phyloP scores from a whole-genome alignment of 306 rosid genomes.

The Macrotyloma uniflorum region DNA sequence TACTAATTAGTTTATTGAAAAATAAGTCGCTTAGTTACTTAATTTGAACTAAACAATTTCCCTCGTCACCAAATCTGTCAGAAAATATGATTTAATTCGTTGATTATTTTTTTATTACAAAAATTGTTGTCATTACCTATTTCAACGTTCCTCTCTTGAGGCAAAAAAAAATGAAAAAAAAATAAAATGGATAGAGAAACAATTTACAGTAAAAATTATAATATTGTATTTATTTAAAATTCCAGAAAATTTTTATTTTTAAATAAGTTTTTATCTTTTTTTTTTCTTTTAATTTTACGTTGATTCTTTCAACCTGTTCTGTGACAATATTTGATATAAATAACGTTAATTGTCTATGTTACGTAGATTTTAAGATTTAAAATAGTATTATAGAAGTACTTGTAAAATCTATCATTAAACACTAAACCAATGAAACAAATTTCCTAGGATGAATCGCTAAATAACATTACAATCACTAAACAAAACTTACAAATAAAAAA shows the following conservation, averaged over 20 bases:
- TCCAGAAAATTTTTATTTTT: not conserved
- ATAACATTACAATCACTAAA: no score
- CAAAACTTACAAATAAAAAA: no score
- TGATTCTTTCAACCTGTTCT: no score
- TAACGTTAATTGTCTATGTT: not conserved
- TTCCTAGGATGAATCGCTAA: no score
- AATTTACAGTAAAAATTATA: not conserved
- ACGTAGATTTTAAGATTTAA: no score
- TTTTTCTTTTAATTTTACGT: not conserved
- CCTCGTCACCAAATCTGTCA: not conserved
- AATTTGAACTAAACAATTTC: not conserved
- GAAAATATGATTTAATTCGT: not conserved
- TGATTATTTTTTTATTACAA: not conserved
- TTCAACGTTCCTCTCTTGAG: not conserved
- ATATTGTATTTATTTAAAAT: not conserved
- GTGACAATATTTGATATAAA: not conserved
- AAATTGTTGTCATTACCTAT: not conserved
- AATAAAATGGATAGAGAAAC: not conserved
- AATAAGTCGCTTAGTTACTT: conserved; percentile 21
- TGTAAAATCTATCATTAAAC: no score
- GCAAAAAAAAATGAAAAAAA: not conserved
- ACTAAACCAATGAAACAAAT: no score
- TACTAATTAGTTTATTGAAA: not conserved
- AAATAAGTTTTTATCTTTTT: no score
- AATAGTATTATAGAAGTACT: no score